Base-by-base conservation (phyloP, 1,284 basidiomycete species). In the Puccinia novopanici region DNA sequence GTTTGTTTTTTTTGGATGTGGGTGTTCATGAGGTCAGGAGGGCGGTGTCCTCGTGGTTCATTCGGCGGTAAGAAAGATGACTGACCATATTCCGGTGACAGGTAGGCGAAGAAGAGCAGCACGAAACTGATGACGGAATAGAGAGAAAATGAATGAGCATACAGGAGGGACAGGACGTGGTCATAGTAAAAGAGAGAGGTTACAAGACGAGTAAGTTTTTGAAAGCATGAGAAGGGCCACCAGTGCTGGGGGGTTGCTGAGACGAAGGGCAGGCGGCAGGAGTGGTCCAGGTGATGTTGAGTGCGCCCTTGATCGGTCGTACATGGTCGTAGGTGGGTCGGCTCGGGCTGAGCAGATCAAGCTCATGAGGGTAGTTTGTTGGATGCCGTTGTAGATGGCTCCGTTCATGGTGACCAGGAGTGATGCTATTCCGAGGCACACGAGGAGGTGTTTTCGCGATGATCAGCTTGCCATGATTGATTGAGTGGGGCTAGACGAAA, bases 311-410 rank as follows among this genome's bases (percentile, higher is more conserved):
- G 24, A 67, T 67, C 8, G 37, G 45, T 67, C 37, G 42, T 67
- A 67, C 12, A 67, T n/a, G 37, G 63, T 67, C n/a, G 63, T 67
- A 4, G 57, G 24, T 6, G 27, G 24, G 12, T 59, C 27, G 12
- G 50, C 42, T 67, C 34, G 6, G 22, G 22, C 61, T 5, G 63
- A 48, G 30, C 75, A 77, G 50, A 65, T 54, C 19, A 77, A 55
- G 37, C 52, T 68, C 12, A 77, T 50, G 40, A 52, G 13, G 6
- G 52, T 42, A 10, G 34, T 37, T 55, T 77, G 75, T 68, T 77
- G 75, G 52, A 54, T 48, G 22, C 50, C 34, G 50, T 67, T 54
- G 52, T 77, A 68, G 45, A 37, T 77, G 10, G 59, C n/a, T 45
- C 75, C 75, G 6, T 40, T 12, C 13, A 68, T 55, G 3, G 45